Base-by-base conservation (phyloP, 768 basidiomycete genomes). In the Boletus eberwhitei region DNA sequence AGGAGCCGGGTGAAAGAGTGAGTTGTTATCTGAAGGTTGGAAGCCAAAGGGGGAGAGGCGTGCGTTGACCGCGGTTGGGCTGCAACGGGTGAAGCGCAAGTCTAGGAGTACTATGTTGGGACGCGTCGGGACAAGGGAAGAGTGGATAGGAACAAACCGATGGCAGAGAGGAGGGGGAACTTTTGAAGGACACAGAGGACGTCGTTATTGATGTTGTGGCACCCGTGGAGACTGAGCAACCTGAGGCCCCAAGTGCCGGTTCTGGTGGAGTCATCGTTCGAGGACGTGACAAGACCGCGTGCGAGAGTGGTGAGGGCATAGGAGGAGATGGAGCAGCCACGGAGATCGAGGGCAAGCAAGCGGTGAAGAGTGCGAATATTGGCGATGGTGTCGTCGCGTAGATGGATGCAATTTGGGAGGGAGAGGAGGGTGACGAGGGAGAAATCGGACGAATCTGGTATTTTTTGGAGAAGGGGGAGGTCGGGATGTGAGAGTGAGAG, bases 351-450 rank as follows among this genome's bases (percentile, higher is more conserved):
- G 0, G 84, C 89, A 39, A 71, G 63, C 19, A 91, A 73, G 7
- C 75, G 73, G 59, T 80, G 81, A 7, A 91, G 75, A 11, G 68
- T 59, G 29, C 76, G 78, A 29, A 90, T 73, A 9, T 71, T 64
- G 38, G 75, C 53, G 24, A 88, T 74, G 44, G 77, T 79, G 24
- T 78, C 69, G 66, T 91, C 89, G 26, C 75, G 80, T 1, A 91
- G 73, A n/a, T 79, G 73, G 12, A 54, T 50, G 59, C 85, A 86
- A 6, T 74, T 67, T 4, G 81, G 76, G 9, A 91, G 72, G 44
- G 86, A 77, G 22, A 92, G 67, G 12, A 88, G 65, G 6, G 88
- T 86, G 50, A 90, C 56, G 32, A 91, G 75, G 3, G 86, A 75
- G 65, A 88, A 91, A 22, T 78, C 62, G 3, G 75, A 62, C 0